Evolutionary conservation across 306 rosid species (phyloP).

Genomic region (Quercus glauca): DNA sequence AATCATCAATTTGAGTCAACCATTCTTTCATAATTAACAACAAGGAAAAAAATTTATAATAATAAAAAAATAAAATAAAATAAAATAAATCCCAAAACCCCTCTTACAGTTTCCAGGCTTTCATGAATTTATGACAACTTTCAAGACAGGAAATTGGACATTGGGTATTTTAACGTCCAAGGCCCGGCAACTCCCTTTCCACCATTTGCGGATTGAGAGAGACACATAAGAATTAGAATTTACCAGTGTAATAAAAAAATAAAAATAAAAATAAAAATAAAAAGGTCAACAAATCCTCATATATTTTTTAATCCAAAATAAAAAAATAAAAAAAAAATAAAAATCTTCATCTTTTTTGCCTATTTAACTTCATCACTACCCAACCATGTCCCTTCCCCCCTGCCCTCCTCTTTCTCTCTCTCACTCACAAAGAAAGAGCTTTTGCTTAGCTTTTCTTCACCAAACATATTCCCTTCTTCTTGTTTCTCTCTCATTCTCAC

Average conservation of each 20-base stretch:
- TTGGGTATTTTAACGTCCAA: constrained; percentile 51
- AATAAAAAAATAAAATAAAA: background rate
- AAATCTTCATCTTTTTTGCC: constrained; percentile 20
- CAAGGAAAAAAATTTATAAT: background rate
- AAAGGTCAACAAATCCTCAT: constrained; percentile 29
- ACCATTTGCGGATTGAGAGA: constrained; percentile 45
- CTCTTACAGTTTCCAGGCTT: constrained; percentile 22
- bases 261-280: background rate
- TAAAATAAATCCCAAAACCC: background rate
- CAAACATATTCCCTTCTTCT: constrained; percentile 9
- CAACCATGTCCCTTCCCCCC: constrained; percentile 34
- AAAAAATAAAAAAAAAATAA: constrained; percentile 10
- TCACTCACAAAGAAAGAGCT: background rate
- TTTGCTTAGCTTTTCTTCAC: constrained; percentile 16
- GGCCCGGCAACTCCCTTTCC: constrained; percentile 68
- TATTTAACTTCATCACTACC: constrained; percentile 49
- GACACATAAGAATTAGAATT: background rate
- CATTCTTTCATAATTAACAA: too few relatives aligned
- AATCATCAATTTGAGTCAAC: too few relatives aligned
- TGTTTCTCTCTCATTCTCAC: background rate
- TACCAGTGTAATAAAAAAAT: background rate
- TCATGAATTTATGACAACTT: constrained; percentile 12
- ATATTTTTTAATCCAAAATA: too few relatives aligned
- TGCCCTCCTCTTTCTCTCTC: background rate
- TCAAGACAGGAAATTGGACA: constrained; percentile 24